A percentile compares a stretch with the other conserved stretches of the same genome.
phyloP scores from a whole-genome alignment of 164 flowering plant species.

The Sedum album region DNA sequence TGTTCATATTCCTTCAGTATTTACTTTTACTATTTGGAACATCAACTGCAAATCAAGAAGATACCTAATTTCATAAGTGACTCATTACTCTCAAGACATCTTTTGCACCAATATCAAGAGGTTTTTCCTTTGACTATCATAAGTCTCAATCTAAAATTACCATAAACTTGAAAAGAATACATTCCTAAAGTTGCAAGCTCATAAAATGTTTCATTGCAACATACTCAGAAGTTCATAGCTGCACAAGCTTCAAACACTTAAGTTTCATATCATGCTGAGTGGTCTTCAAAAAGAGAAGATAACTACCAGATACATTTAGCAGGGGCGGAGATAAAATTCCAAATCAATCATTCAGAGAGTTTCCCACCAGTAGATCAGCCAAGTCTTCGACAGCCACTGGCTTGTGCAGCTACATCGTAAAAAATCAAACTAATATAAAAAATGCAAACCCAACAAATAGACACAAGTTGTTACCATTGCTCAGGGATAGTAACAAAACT shows the following conservation, averaged over 20 bases:
- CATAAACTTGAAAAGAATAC: neutral
- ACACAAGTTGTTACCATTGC: neutral
- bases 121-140: too few species aligned
- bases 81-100: too few species aligned
- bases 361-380: slow-evolving; percentile 17
- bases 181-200: neutral
- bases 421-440: slow-evolving; percentile 1
- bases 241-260: neutral
- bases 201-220: neutral
- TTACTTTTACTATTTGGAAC: too few species aligned
- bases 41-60: too few species aligned
- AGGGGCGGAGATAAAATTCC: neutral
- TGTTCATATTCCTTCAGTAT: too few species aligned
- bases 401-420: slow-evolving; percentile 41
- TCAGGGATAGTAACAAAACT: slow-evolving; percentile 17
- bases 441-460: neutral
- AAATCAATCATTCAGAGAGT: slow-evolving; percentile 8
- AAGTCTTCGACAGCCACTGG: slow-evolving; percentile 46
- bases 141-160: neutral
- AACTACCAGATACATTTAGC: neutral
- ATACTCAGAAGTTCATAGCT: neutral
- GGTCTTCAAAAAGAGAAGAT: neutral
- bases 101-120: too few species aligned
- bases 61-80: too few species aligned
- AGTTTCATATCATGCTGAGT: neutral